These are phyloP conservation scores for Russula ochroleuca DNA, from an alignment of 768 basidiomycete genomes.

Conservation along the genomic window DNA sequence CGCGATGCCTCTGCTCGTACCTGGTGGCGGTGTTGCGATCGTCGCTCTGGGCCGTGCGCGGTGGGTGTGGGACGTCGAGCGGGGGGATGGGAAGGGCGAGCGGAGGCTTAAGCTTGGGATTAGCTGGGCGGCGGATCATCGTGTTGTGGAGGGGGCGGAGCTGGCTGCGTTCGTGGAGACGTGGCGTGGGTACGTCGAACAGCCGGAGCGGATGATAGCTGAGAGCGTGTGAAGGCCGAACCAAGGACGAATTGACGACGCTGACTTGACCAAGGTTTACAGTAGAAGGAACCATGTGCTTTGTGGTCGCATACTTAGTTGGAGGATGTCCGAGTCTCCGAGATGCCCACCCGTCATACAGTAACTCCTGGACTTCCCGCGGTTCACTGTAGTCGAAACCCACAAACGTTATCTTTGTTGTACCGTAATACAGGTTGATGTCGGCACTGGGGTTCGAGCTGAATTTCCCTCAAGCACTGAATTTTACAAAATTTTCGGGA, in stretches of 20 bases:
- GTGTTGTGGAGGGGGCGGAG: conserved; percentile 86
- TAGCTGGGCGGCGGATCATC: conserved; percentile 84
- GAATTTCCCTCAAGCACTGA: not conserved
- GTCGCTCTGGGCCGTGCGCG: conserved; percentile 75
- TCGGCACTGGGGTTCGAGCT: not conserved
- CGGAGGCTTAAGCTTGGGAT: conserved; percentile 57
- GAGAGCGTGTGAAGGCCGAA: conserved; percentile 37
- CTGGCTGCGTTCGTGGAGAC: conserved; percentile 82
- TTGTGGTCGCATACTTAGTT: not conserved
- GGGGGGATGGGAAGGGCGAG: conserved; percentile 45
- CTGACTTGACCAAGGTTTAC: not conserved
- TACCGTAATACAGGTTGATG: not conserved
- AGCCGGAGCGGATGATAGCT: conserved; percentile 63
- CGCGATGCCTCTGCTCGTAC: conserved; percentile 72
- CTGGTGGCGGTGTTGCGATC: conserved; percentile 81
- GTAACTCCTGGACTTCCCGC: not conserved
- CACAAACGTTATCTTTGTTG: not conserved
- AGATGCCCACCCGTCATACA: too few species aligned
- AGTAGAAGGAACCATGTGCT: not conserved
- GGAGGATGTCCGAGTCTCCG: not conserved
- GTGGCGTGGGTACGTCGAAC: conserved; percentile 78
- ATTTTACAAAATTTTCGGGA: not conserved
- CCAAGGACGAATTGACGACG: not conserved
- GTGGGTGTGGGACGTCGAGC: conserved; percentile 70
- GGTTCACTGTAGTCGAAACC: not conserved